Evolutionary conservation across 2,329 filamentous ascomycete genomes (phyloP), one percentile per base, ranked within the genome.

Genomic region (Magnaporthiopsis poae): DNA sequence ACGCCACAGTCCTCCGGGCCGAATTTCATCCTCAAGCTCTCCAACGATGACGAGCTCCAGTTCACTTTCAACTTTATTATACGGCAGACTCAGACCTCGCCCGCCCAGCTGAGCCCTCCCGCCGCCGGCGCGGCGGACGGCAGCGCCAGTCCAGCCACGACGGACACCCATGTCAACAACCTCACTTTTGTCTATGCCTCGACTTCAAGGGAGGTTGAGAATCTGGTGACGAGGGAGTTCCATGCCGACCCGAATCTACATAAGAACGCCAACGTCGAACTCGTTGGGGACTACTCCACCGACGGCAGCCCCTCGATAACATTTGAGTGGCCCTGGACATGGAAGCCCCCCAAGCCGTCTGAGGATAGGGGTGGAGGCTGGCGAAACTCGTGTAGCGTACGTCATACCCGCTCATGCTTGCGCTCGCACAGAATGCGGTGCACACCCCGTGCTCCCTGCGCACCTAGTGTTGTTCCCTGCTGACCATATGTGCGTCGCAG

Each of bases 251-350:
- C 95, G 0, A 99, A 99, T 74, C 81, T 99, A 66, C 95, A 99
- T 80, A 98, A 96, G 76, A 98, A 97, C 74, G 85, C 92, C 66
- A 98, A 98, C 74, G 95, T 99, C 59, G 90, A 96, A 73, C 83
- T 98, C 61, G 88, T 99, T n/a, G 95, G 95, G 3, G 92, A 96
- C 75, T 97, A 90, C 74, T 84, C 86, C 2, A 99, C 95, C 0
- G 87, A 84, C 39, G 93, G 94, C n/a, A 91, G 82, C 72, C 81
- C 89, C 8, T 94, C 91, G 1, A 89, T 96, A 36, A 88, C 92
- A 46, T 97, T 97, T 74, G 90, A 94, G 70, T 99, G 94, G 92
- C 88, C 89, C 9, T 99, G 95, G 95, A 95, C 90, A 81, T 99
- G 94, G 92, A 92, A 90, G 74, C 91, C 95, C 11, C 95, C 95